Conservation (phyloP, 768 basidiomycete genomes). For the Tephrocybe sp. region DNA sequence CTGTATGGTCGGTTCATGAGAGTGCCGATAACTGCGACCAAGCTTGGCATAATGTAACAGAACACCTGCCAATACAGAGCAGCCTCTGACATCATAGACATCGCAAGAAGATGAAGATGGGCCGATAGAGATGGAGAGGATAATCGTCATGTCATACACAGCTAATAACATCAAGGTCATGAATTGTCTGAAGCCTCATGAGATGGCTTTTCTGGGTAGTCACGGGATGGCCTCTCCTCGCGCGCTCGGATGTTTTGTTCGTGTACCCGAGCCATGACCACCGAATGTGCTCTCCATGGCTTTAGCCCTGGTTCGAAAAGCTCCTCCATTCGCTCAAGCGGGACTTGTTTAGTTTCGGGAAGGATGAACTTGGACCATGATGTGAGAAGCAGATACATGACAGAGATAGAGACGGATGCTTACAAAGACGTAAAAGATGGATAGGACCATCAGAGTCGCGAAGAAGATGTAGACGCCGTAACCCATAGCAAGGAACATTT, state of each 20-base stretch:
- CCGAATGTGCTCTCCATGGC: constrained; percentile 33
- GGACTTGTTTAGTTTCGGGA: constrained; percentile 41
- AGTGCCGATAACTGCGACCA: no score
- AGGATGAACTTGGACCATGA: constrained; percentile 26
- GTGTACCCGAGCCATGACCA: constrained; percentile 27
- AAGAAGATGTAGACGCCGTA: constrained; percentile 39
- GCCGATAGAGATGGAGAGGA: not conserved
- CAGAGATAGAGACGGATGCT: constrained; percentile 12
- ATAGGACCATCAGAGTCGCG: constrained; percentile 31
- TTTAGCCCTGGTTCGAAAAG: constrained; percentile 35
- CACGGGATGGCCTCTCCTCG: constrained; percentile 6
- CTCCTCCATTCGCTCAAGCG: constrained; percentile 42
- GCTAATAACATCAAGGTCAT: constrained; percentile 11
- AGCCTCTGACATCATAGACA: not conserved
- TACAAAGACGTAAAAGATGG: constrained; percentile 34
- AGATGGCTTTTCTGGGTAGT: constrained; percentile 11
- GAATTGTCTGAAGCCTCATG: constrained; percentile 10
- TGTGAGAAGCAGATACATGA: not conserved
- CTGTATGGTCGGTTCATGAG: no score
- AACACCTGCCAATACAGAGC: not conserved
- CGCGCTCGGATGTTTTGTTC: constrained; percentile 14
- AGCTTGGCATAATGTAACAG: no score
- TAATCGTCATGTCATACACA: constrained; percentile 9
- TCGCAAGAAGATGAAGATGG: not conserved
- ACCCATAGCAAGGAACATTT: constrained; percentile 37